Percentiles rank a stretch among this genome's conserved stretches.
Conservation (phyloP, 371 early-diverging fungal genomes). For the Mortierella sp. region DNA sequence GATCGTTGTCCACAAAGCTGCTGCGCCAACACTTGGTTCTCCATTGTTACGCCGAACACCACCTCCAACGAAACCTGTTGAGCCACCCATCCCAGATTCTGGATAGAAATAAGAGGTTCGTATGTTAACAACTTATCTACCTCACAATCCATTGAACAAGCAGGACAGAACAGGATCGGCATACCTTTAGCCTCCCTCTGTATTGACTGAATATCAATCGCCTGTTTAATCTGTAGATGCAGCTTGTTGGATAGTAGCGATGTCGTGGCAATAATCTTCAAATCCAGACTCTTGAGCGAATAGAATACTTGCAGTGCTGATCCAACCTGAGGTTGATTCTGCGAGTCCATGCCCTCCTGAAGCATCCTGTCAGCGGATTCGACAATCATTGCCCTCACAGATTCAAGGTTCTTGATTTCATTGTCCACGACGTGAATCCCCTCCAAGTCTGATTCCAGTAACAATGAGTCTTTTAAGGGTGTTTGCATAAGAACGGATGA, state of each 20-base stretch:
- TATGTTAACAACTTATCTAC: not conserved
- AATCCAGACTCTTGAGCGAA: slow-evolving; percentile 70
- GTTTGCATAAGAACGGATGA: not conserved
- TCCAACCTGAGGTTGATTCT: slow-evolving; percentile 79
- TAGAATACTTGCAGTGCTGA: slow-evolving; percentile 81
- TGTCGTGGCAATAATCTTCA: slow-evolving; percentile 56
- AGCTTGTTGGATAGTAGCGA: slow-evolving; percentile 62
- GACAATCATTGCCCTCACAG: slow-evolving; percentile 58
- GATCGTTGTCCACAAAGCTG: slow-evolving; percentile 59
- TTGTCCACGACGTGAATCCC: slow-evolving; percentile 73
- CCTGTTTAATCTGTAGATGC: slow-evolving; percentile 63
- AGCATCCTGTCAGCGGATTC: slow-evolving; percentile 67
- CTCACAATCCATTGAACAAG: not conserved
- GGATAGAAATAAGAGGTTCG: not conserved
- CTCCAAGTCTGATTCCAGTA: slow-evolving; percentile 70
- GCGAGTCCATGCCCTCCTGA: slow-evolving; percentile 64
- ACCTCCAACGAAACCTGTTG: slow-evolving; percentile 44
- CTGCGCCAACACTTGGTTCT: slow-evolving; percentile 63
- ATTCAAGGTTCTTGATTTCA: slow-evolving; percentile 60
- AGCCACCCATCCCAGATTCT: slow-evolving; percentile 31
- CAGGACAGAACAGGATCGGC: not conserved
- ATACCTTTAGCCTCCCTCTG: slow-evolving; percentile 74
- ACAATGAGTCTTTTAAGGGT: slow-evolving; percentile 56
- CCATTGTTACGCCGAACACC: slow-evolving; percentile 65
- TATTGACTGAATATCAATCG: slow-evolving; percentile 70